Evolutionary conservation across 2,329 filamentous ascomycete genomes (phyloP), one percentile per base, ranked within the genome.

Genomic region (Ophiostoma fasciatum): DNA sequence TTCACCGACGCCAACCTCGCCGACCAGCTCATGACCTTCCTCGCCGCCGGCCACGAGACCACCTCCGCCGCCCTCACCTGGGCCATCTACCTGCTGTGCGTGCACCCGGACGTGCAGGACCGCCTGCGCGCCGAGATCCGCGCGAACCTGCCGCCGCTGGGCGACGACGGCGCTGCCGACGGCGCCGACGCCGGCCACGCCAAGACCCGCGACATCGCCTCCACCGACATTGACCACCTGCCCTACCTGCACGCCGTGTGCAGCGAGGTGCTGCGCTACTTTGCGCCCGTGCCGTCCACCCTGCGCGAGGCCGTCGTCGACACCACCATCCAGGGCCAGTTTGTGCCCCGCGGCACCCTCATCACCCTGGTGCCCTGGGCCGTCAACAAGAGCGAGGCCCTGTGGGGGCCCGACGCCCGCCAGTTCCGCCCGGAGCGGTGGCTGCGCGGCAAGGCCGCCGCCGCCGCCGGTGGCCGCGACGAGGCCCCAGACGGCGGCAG

Each of bases 21-120:
- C 25, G 80, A 90, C 53, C 84, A 93, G 57, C 70, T 90, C 51
- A 90, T 92, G 82, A 92, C 82, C 1, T 90, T 92, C 60, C 69
- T 92, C 5, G 79, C 78, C 1, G 84, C 84, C 0, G 78, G 78
- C 17, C 82, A 88, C 53, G 81, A 88, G 57, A 88, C 82, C 1
- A 87, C 81, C 0, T 74, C 82, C 1, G 69, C 75, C 1, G 68
- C 81, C 14, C 64, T 90, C 51, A 79, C 76, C n/a, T 88, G 81
- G 79, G 70, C 77, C 4, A 57, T 75, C 7, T 82, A 84, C 50
- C 60, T 78, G 29, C 67, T 90, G n/a, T 71, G 71, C 46, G 63
- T 65, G 15, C 56, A 83, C 46, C 75, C 72, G 0, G 64, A 74
- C 1, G 60, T 81, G 3, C 81, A 90, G 56, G 56, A 55, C 17